phyloP scores from a whole-genome alignment of 192 early-diverging fungal genomes.

The Helicostylum pulchrum region DNA sequence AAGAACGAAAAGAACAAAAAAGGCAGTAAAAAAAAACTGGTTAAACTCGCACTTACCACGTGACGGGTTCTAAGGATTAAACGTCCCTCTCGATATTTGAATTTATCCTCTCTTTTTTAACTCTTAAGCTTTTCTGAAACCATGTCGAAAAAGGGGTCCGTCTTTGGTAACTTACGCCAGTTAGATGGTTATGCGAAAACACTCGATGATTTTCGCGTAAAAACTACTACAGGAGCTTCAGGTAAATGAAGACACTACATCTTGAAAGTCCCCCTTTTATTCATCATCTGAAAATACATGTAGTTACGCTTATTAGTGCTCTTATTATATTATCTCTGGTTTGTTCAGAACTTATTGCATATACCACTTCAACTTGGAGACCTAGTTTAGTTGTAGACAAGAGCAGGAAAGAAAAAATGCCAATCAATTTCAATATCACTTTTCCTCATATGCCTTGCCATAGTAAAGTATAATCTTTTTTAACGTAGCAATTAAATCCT shows the following conservation, averaged over 20 bases:
- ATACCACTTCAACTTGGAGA: conserved; percentile 59
- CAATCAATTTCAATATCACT: conserved; percentile 86
- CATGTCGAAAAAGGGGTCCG: conserved; percentile 48
- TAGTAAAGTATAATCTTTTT: conserved; percentile 42
- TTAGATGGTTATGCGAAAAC: conserved; percentile 96
- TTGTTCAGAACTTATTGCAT: conserved; percentile 81
- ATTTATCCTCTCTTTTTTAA: neutral
- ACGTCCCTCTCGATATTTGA: neutral
- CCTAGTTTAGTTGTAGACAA: conserved; percentile 82
- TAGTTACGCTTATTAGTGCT: conserved; percentile 77
- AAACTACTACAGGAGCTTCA: conserved; percentile 74
- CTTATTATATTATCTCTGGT: conserved; percentile 74
- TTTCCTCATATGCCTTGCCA: conserved; percentile 91
- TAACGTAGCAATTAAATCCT: too few relatives aligned
- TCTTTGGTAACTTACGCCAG: conserved; percentile 52
- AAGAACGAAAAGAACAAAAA: neutral
- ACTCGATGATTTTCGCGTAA: conserved; percentile 88
- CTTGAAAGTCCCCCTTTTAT: neutral
- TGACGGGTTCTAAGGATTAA: neutral
- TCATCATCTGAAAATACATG: too few relatives aligned
- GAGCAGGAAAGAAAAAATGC: conserved; percentile 83
- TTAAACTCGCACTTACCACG: neutral
- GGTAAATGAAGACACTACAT: conserved; percentile 30
- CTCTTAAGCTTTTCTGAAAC: neutral
- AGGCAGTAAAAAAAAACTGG: neutral